Base-by-base conservation (phyloP, 768 basidiomycete species). In the Suillus subluteus region DNA sequence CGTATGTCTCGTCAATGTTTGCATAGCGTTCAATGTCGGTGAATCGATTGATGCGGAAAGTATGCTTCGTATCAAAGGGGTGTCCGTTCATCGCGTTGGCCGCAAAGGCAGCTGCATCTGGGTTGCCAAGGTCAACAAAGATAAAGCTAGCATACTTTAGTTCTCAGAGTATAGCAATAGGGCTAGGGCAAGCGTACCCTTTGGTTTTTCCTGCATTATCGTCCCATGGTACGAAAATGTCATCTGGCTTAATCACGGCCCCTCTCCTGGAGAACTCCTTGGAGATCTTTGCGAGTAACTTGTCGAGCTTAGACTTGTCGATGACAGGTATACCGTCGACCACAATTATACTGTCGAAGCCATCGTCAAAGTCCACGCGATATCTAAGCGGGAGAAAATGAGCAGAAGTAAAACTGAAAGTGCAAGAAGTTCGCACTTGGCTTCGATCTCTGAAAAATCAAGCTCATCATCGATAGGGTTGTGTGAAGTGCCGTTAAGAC, bases 241-340 rank as follows among this genome's bases (percentile, higher is more conserved):
- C 88, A 62, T 92, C 91, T 8, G 88, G 79, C 71, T 90, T 91
- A 65, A 98, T 84, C 41, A 88, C 78, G 11, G 89, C 85, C 37
- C 96, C 95, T 75, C 91, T 94, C 73, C 88, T 89, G 15, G 84
- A 83, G 75, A 98, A 97, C 70, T 94, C 90, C 76, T 95, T 95
- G 65, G 87, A 81, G 40, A 99, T 84, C 76, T 92, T 94, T 43
- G 88, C 79, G 23, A 98, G 74, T 21, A 99, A 86, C 79, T 86
- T 92, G 58, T 94, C 92, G 44, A 89, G 84, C 79, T 95, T 96
- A 62, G 87, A 86, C 72, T 87, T 89, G 75, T 98, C 95, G 76
- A 98, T 94, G 67, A 94, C 77, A 12, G 96, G 98, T 26, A 96
- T 85, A 61, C 95, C 95, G 77, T 99, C 98, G 66, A 99, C 88